A percentile compares a stretch with the other conserved stretches of the same genome.
phyloP scores from a whole-genome alignment of 192 early-diverging fungal genomes.

The Backusella australiensis region DNA sequence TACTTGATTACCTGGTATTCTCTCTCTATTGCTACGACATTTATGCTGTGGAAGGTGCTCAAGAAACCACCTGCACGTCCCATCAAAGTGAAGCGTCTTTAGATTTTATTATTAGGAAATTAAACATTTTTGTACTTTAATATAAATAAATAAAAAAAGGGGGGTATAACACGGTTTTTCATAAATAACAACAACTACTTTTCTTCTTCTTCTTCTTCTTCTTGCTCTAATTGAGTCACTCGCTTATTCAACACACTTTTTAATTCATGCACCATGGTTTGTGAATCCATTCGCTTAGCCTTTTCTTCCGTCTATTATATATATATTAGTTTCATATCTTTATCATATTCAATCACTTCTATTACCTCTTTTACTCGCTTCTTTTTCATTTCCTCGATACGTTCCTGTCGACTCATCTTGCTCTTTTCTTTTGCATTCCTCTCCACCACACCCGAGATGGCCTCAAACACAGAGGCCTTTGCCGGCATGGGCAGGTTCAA shows the following conservation, averaged over 20 bases:
- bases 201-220: neutral
- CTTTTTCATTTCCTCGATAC: constrained; percentile 44
- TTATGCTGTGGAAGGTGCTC: constrained; percentile 64
- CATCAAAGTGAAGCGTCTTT: constrained; percentile 20
- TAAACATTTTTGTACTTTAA: neutral
- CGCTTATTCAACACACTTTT: constrained; percentile 53
- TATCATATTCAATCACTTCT: neutral
- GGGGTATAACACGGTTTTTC: neutral
- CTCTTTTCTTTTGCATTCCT: neutral
- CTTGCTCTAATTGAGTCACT: constrained; percentile 15
- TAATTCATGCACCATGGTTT: constrained; percentile 56
- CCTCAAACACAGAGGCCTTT: constrained; percentile 50
- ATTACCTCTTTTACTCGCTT: constrained; percentile 44
- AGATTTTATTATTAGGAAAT: neutral
- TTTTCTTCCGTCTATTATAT: constrained; percentile 29
- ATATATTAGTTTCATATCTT: neutral
- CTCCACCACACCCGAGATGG: constrained; percentile 31
- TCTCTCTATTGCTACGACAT: constrained; percentile 62
- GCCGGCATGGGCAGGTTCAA: constrained; percentile 31
- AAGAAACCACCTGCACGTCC: constrained; percentile 47
- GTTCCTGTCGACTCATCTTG: constrained; percentile 43
- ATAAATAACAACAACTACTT: neutral
- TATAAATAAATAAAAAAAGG: neutral
- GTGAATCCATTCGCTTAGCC: constrained; percentile 29
- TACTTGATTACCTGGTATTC: constrained; percentile 91